Base-by-base conservation (phyloP, 768 basidiomycete genomes). In the Holtermannia corniformis region DNA sequence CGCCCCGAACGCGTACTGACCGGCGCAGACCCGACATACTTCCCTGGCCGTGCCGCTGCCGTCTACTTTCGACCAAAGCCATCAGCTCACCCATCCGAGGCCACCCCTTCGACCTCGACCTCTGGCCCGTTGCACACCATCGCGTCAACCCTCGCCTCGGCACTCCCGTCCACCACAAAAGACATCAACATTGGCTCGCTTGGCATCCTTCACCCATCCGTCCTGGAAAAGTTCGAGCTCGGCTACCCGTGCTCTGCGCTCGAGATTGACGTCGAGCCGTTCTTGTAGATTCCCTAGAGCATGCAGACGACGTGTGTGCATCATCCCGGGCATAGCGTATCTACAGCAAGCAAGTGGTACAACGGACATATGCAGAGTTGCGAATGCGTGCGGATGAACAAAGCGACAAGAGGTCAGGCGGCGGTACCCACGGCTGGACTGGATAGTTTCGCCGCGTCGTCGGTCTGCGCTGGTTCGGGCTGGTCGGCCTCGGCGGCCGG, bases 261-360 rank as follows among this genome's bases (percentile, higher is more conserved):
- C 51, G 93, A 99, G 77, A 90, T 99, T 72, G 85, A 84, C 25
- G 77, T 96, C 43, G 92, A 96, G 73, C 87, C 87, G n/a, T 89
- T 99, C 79, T 83, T 86, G 76, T 86, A 84, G 73, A 37, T 41
- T 44, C 7, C 19, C 16, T 47, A 22, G 46, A 19, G 26, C 26
- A 26, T n/a, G n/a, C n/a, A n/a, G n/a, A n/a, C n/a, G n/a, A n/a
- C n/a, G n/a, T n/a, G n/a, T n/a, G 26, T 47, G 46, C 13, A 22
- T 47, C 4, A 47, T 47, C 46, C n/a, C n/a, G n/a, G n/a, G n/a
- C n/a, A n/a, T n/a, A n/a, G n/a, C n/a, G n/a, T n/a, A n/a, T n/a
- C n/a, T n/a, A n/a, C n/a, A n/a, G n/a, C n/a, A n/a, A n/a, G n/a
- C n/a, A n/a, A n/a, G n/a, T n/a, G n/a, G n/a, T n/a, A n/a, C n/a